Conservation (phyloP, 75 land plant species). For the Chamaecyparis obtusa region DNA sequence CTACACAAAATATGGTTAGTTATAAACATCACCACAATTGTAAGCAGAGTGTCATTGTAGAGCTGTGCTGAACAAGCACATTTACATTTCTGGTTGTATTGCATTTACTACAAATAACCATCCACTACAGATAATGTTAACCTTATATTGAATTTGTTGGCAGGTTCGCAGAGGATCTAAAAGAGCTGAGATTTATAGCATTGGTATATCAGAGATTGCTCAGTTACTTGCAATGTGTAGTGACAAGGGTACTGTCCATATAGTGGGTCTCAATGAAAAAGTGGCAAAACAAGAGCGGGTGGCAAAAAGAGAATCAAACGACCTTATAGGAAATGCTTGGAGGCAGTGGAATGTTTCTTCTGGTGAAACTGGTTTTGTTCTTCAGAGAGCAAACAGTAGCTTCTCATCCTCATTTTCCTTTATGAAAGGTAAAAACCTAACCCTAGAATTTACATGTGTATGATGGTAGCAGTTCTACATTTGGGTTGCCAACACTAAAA, state of each 20-base stretch:
- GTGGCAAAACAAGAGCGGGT: conserved; percentile 17
- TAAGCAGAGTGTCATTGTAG: not conserved
- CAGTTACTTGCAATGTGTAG: conserved; percentile 90
- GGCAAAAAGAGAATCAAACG: conserved; percentile 36
- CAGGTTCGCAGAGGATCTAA: conserved; percentile 90
- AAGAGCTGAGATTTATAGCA: conserved; percentile 78
- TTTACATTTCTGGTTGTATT: not conserved
- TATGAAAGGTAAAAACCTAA: conserved; percentile 74
- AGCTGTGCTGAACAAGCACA: not conserved
- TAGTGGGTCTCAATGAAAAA: conserved; percentile 67
- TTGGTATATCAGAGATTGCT: conserved; percentile 75
- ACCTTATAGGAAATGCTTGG: conserved; percentile 16
- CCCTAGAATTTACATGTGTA: too few relatives aligned
- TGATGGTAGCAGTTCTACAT: not conserved
- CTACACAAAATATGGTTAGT: too few relatives aligned
- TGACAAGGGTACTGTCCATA: conserved; percentile 92
- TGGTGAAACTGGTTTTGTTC: conserved; percentile 19
- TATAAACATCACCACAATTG: not conserved
- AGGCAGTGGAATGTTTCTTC: conserved; percentile 37
- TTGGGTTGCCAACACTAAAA: too few relatives aligned
- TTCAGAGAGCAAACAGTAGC: conserved; percentile 61
- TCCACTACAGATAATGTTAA: not conserved
- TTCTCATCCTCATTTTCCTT: conserved; percentile 77
- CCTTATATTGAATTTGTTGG: not conserved
- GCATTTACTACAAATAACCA: not conserved